Evolutionary conservation across 2,329 filamentous ascomycete genomes (phyloP).

Genomic region (Fonsecaea nubica): DNA sequence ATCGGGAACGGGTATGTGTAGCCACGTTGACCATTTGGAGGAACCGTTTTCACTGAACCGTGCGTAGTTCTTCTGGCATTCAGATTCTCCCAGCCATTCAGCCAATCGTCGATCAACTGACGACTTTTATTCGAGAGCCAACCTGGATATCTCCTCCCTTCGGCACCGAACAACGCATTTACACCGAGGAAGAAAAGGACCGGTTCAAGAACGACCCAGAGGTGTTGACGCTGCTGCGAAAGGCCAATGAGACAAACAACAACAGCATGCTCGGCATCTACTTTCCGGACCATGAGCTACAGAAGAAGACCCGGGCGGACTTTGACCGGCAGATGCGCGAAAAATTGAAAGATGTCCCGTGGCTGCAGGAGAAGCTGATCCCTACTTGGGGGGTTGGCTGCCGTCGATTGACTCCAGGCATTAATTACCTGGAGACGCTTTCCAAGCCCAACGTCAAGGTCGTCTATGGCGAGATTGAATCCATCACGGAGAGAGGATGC

Average conservation of each 20-base stretch:
- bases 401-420: conserved; percentile 47
- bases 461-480: conserved; percentile 45
- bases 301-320: conserved; percentile 1
- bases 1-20: conserved; percentile 38
- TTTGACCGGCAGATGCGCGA: conserved; percentile 28
- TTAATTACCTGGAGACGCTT: conserved; percentile 41
- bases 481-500: conserved; percentile 48
- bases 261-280: conserved; percentile 37
- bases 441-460: conserved; percentile 53
- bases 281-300: not conserved
- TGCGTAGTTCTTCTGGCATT: conserved; percentile 38
- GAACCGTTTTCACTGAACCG: conserved; percentile 46
- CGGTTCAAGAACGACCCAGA: conserved; percentile 36
- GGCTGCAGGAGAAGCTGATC: conserved; percentile 42
- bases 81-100: conserved; percentile 46
- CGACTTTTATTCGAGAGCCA: conserved; percentile 40
- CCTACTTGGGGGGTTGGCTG: conserved; percentile 48
- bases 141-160: conserved; percentile 31
- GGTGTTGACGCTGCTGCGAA: conserved; percentile 24
- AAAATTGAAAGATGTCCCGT: conserved; percentile 39
- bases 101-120: conserved; percentile 41
- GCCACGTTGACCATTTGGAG: not conserved
- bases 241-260: conserved; percentile 31
- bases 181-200: conserved; percentile 32
- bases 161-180: conserved; percentile 36